A percentile compares a stretch with the other conserved stretches of the same genome.
Evolutionary conservation across 2,329 filamentous ascomycete genomes (phyloP).

Genomic region (Chaetomium sp.): DNA sequence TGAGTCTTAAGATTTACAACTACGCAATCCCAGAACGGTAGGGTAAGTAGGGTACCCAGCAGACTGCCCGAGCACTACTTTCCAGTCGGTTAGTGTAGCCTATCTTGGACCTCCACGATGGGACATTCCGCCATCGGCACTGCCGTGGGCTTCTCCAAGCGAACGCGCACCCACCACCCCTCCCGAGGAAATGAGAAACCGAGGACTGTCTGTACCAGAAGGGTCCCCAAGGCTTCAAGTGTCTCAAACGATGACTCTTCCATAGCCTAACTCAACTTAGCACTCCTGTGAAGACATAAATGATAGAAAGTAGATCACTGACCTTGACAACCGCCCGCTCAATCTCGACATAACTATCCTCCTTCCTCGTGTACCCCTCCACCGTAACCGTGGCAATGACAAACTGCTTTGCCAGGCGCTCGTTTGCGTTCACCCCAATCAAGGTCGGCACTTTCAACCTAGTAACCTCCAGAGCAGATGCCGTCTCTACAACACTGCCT

Average conservation of each 20-base stretch:
- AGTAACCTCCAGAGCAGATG: conserved; percentile 42
- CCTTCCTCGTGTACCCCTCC: conserved; percentile 39
- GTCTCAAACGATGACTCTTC: conserved; percentile 54
- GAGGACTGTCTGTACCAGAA: conserved; percentile 42
- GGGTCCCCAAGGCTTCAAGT: conserved; percentile 52
- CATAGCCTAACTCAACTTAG: conserved; percentile 38
- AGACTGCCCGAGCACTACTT: not conserved
- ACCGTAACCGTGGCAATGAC: conserved; percentile 58
- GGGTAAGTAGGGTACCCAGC: not conserved
- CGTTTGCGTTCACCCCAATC: conserved; percentile 67
- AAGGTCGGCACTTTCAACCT: conserved; percentile 59
- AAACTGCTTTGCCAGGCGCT: conserved; percentile 60
- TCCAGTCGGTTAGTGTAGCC: not conserved
- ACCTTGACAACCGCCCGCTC: conserved; percentile 59
- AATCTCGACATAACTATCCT: conserved; percentile 48
- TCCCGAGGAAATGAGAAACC: conserved; percentile 31
- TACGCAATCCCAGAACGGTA: not conserved
- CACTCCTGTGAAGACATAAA: not conserved
- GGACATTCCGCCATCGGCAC: conserved; percentile 67
- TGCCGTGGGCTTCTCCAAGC: conserved; percentile 66
- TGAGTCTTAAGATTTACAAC: too few relatives aligned
- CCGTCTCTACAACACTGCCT: conserved; percentile 24
- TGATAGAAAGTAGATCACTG: conserved; percentile 24
- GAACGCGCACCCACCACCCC: conserved; percentile 51
- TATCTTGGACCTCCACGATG: conserved; percentile 50